Percentiles rank a stretch among this genome's conserved stretches.
phyloP scores from a whole-genome alignment of 345 rosid genomes.

The Eucalyptus camaldulensis region DNA sequence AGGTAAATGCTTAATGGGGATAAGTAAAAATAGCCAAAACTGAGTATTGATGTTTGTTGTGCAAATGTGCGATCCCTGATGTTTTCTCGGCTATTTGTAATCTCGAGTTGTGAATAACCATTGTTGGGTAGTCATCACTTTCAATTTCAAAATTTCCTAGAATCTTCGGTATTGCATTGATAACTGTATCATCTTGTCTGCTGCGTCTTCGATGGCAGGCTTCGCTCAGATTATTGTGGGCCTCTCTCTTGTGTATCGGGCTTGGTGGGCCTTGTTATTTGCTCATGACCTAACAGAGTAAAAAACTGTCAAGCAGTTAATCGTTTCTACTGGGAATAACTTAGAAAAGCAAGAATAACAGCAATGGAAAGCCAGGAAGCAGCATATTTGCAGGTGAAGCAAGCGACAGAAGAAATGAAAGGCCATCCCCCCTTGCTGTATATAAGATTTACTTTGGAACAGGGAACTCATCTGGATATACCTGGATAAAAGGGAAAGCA shows the following conservation, averaged over 20 bases:
- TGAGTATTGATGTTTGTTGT: too few relatives aligned
- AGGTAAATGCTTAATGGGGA: accelerated
- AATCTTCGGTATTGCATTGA: not conserved
- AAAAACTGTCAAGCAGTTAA: not conserved
- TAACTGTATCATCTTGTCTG: not conserved
- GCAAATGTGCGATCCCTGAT: too few relatives aligned
- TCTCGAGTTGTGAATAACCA: not conserved
- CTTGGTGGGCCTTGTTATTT: not conserved
- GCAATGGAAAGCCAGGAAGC: not conserved
- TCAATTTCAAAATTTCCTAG: not conserved
- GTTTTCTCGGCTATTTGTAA: too few relatives aligned
- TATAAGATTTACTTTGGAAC: not conserved
- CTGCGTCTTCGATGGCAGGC: not conserved
- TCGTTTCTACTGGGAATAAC: not conserved
- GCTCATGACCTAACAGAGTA: not conserved
- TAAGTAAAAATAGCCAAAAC: too few relatives aligned
- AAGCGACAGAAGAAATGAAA: too few relatives aligned
- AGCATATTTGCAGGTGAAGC: too few relatives aligned
- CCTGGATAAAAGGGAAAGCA: slow-evolving; percentile 85
- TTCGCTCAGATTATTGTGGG: not conserved
- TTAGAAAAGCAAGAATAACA: not conserved
- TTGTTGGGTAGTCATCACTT: accelerated
- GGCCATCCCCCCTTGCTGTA: too few relatives aligned
- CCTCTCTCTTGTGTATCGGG: not conserved
- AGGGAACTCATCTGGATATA: slow-evolving; percentile 1